Base-by-base conservation (phyloP, 441 rosid genomes). In the Populus trichocarpa region DNA sequence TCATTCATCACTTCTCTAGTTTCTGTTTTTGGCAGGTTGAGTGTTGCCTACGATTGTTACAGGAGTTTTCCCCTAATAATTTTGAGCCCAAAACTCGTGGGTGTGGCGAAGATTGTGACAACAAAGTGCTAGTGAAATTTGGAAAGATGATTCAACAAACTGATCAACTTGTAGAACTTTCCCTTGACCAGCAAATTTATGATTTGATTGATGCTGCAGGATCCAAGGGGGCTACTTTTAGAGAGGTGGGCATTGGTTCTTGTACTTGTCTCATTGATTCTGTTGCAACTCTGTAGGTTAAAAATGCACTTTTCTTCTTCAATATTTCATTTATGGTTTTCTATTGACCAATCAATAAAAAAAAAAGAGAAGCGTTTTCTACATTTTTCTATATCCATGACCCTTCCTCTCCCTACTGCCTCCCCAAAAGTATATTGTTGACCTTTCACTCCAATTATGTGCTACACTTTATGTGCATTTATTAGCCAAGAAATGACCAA, bases 181-280 rank as follows among this genome's bases (percentile, higher is more conserved):
- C 96, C 25, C 81, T 94, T 74, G 98, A 95, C 75, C 91, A 87
- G 85, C 99, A 95, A 89, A 88, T 93, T 82, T 90, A 92, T 87
- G 97, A 95, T 85, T 86, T 91, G 86, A 90, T 97, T 78, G 92
- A 87, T 86, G 96, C 93, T 71, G 93, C 85, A 85, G 96, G 93
- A 84, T 86, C 92, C 75, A 85, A 87, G 59, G 99, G 99, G 59
- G 84, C 90, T 82, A 81, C 89, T 76, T 79, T 86, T 78, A 89
- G 87, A 88, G 96, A 92, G 97, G 99, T 97, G 71, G 67, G 81
- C 35, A 38, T 40, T 76, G 73, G 32, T 80, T 76, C 36, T 77
- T 78, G 5, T 73, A 68, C 72, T 74, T 64, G 38, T 75, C 75
- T 64, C 67, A 7, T 35, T n/a, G 16, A 46, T 68, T 36, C n/a